Evolutionary conservation across 768 basidiomycete species (phyloP), one percentile per base, ranked within the genome.

Genomic region (Agaricus sinodeliciosus): DNA sequence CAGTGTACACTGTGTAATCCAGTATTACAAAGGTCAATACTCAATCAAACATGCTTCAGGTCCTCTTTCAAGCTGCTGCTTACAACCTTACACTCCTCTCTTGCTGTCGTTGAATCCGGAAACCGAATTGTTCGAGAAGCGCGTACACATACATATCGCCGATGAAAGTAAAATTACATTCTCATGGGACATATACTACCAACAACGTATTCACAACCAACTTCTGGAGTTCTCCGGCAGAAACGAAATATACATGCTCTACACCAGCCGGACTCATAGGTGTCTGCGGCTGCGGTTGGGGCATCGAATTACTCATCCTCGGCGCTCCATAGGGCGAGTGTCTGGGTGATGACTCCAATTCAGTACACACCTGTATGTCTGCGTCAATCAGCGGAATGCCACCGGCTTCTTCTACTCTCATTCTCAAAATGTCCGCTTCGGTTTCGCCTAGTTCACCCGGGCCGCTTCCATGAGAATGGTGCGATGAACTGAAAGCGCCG

Each of bases 201-300:
- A 90, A 59, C 48, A 90, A 64, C n/a, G 81, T 78, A 64, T 90
- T 90, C 18, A 90, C 85, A 4, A 88, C 75, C 51, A 90, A 64
- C 66, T 83, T 89, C 63, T 87, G 81, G 62, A 90, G 62, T 63
- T 82, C 78, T 1, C 84, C 84, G 12, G 73, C 72, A 3, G 81
- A 76, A 3, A 87, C 77, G 51, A 90, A 85, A 39, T 80, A 79
- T 1, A 89, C 87, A 6, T 82, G 74, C 58, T 86, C 81, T 64
- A 81, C 84, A 18, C 85, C 79, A 28, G 81, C 73, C 7, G 72
- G 71, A 13, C 45, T 51, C 7, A 72, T 64, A 11, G 69, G 58
- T 8, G 70, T 67, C n/a, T 60, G 45, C 59, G 46, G 60, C 69
- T 31, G 66, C 15, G 19, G 18, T 70, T 35, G 49, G 2, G 31